phyloP scores from a whole-genome alignment of 2,329 filamentous ascomycete species.

The Sarocladiaceae sp. region DNA sequence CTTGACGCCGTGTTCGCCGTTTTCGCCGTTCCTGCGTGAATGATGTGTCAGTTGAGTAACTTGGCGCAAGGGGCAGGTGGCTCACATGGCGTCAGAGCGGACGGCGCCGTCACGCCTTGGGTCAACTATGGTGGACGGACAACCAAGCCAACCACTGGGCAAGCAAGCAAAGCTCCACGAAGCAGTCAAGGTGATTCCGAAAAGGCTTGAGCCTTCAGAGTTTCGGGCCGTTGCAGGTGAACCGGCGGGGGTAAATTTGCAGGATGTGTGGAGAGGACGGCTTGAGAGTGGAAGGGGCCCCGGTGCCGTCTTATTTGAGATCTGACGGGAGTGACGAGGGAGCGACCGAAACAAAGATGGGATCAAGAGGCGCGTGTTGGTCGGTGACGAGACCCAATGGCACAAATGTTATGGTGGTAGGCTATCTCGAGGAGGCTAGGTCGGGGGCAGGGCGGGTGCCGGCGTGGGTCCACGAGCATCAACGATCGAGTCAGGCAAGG shows the following conservation, averaged over 20 bases:
- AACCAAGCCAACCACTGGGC: too few relatives aligned
- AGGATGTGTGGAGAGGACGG: background rate
- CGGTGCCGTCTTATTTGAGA: conserved; percentile 8
- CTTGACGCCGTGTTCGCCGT: conserved; percentile 7
- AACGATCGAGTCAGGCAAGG: conserved; percentile 5
- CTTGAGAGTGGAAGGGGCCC: background rate
- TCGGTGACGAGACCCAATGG: background rate
- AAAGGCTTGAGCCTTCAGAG: too few relatives aligned
- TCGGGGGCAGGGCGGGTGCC: conserved; percentile 2
- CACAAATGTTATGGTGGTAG: background rate
- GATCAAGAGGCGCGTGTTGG: conserved; percentile 6
- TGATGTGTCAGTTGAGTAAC: background rate
- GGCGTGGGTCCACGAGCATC: conserved; percentile 5
- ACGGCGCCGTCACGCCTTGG: background rate
- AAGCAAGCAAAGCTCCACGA: too few relatives aligned
- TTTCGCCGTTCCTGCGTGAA: background rate
- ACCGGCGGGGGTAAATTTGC: background rate
- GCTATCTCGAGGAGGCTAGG: conserved; percentile 7
- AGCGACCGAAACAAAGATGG: background rate
- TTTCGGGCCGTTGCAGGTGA: background rate
- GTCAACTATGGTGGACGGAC: too few relatives aligned
- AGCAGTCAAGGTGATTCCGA: too few relatives aligned
- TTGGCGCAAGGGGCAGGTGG: background rate
- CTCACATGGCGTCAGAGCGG: conserved; percentile 1
- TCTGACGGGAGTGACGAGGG: background rate